Percentiles rank a stretch among this genome's conserved stretches.
Conservation (phyloP, 306 rosid genomes). For the Casuarina glauca region DNA sequence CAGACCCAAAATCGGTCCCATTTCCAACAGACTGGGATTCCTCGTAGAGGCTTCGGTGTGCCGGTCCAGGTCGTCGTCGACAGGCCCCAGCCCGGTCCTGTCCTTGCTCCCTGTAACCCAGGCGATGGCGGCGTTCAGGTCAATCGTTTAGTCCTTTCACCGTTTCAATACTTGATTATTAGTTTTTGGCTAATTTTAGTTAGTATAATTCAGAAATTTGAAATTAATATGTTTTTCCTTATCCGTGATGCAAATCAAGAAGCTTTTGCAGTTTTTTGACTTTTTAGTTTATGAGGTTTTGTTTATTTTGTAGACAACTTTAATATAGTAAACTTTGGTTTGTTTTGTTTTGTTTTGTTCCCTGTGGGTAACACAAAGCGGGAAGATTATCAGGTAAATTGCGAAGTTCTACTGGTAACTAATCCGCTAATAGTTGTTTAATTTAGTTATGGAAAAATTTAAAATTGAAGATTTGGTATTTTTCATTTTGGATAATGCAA, state of each 20-base stretch:
- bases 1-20: constrained; percentile 41
- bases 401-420: no score
- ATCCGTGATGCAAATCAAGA: not conserved
- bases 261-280: not conserved
- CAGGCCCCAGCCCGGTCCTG: constrained; percentile 58
- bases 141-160: not conserved
- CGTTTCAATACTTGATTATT: not conserved
- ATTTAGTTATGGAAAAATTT: no score
- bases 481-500: not conserved
- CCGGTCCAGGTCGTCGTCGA: constrained; percentile 65
- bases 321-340: not conserved
- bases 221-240: not conserved
- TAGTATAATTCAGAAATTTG: not conserved
- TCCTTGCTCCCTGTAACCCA: constrained; percentile 58
- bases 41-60: constrained; percentile 72
- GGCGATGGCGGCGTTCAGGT: constrained; percentile 91
- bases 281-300: not conserved
- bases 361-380: not conserved
- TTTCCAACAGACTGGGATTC: constrained; percentile 51
- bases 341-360: not conserved
- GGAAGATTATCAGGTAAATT: not conserved
- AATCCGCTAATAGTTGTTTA: no score
- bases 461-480: not conserved
- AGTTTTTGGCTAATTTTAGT: not conserved
- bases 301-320: not conserved